A percentile compares a stretch with the other conserved stretches of the same genome.
phyloP scores from a whole-genome alignment of 2,329 filamentous ascomycete genomes.

The Monosporascus cannonballus region DNA sequence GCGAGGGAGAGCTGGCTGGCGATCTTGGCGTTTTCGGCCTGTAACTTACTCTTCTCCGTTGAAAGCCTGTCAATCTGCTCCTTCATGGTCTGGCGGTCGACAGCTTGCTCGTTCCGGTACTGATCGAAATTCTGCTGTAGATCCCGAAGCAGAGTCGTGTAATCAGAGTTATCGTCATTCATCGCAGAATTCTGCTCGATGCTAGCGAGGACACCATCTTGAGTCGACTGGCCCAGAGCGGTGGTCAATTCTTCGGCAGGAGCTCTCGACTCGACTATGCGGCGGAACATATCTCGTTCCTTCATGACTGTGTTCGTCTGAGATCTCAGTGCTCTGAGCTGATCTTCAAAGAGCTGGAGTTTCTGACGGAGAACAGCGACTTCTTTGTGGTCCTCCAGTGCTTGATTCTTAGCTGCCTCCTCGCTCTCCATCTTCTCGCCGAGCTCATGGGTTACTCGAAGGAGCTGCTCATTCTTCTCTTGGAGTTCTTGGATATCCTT shows the following conservation, averaged over 20 bases:
- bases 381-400: conserved; percentile 61
- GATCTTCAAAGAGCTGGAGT: conserved; percentile 71
- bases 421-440: conserved; percentile 88
- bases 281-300: conserved; percentile 95
- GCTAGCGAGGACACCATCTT: conserved; percentile 52
- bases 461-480: conserved; percentile 77
- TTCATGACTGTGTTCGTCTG: conserved; percentile 91
- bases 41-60: conserved; percentile 73
- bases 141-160: conserved; percentile 75
- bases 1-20: conserved; percentile 78
- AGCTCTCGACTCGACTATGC: conserved; percentile 74
- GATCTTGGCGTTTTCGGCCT: conserved; percentile 74
- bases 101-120: conserved; percentile 78
- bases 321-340: conserved; percentile 73
- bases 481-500: conserved; percentile 80
- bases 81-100: conserved; percentile 75
- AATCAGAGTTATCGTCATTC: conserved; percentile 54
- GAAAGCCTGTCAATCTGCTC: conserved; percentile 79
- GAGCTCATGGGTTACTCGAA: conserved; percentile 76
- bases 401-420: conserved; percentile 66
- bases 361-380: conserved; percentile 68
- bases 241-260: conserved; percentile 57
- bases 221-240: conserved; percentile 65
- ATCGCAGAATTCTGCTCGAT: conserved; percentile 52
- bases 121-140: conserved; percentile 85